Evolutionary conservation across 2,329 filamentous ascomycete species (phyloP).

Genomic region (Trichoderma koningiopsis): DNA sequence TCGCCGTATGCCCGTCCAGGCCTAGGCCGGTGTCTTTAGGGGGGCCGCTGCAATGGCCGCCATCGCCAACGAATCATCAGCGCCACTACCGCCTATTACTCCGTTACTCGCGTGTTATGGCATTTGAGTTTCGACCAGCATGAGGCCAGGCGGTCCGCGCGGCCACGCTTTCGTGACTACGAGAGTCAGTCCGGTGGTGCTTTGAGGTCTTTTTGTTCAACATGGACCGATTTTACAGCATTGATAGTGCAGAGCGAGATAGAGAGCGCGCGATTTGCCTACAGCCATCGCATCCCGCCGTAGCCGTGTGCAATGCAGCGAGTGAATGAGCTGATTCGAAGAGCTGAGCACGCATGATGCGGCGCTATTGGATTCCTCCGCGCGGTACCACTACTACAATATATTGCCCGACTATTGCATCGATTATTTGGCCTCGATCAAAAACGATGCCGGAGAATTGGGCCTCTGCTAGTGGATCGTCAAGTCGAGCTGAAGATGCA

Average conservation of each 20-base stretch:
- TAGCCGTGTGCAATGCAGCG: background rate
- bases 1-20: constrained; percentile 6
- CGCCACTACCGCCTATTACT: constrained; percentile 18
- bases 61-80: constrained; percentile 21
- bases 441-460: background rate
- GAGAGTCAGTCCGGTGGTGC: background rate
- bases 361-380: constrained; percentile 5
- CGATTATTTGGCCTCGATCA: background rate
- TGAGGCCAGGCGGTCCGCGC: background rate
- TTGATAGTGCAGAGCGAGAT: background rate
- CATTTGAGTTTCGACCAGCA: background rate
- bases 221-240: no score
- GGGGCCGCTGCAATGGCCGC: constrained; percentile 22
- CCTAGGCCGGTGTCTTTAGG: constrained; percentile 1
- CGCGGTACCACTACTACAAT: background rate
- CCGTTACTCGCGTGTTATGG: background rate
- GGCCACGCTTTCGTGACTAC: background rate
- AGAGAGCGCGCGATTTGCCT: background rate
- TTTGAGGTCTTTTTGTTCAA: background rate
- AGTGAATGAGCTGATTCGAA: background rate
- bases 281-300: background rate
- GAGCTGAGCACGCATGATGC: background rate
- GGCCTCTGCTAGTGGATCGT: constrained; percentile 19
- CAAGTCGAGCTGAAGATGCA: constrained; percentile 19
- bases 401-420: background rate